Conservation (phyloP, 139 green algal species). For the Dunaliella primolecta region DNA sequence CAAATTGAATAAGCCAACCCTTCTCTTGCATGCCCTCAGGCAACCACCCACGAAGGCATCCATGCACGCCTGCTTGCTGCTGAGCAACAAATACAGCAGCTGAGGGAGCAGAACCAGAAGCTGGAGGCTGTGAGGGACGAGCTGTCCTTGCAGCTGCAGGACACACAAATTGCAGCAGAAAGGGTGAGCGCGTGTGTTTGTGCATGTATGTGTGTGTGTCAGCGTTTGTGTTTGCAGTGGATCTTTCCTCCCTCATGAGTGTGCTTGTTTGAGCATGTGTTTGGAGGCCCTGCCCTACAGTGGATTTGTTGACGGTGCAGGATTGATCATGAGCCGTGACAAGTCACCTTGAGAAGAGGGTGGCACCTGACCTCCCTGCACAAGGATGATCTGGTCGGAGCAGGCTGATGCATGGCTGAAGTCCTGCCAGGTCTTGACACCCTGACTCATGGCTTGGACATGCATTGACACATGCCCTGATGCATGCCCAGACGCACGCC, state of each 20-base stretch:
- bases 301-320: too few relatives aligned
- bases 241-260: too few relatives aligned
- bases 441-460: not conserved
- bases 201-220: not conserved
- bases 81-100: not conserved
- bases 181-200: not conserved
- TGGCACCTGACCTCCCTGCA: too few relatives aligned
- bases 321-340: too few relatives aligned
- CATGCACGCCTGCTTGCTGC: not conserved
- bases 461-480: not conserved
- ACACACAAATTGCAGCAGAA: not conserved
- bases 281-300: too few relatives aligned
- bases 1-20: too few relatives aligned
- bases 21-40: too few relatives aligned
- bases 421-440: not conserved
- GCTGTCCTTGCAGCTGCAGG: not conserved
- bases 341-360: too few relatives aligned
- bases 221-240: not conserved
- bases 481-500: not conserved
- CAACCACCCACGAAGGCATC: not conserved
- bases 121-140: not conserved
- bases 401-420: not conserved
- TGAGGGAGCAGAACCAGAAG: not conserved
- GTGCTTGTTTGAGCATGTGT: too few relatives aligned
- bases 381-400: too few relatives aligned